A percentile compares a stretch with the other conserved stretches of the same genome.
phyloP scores from a whole-genome alignment of 306 rosid species.

The Morella rubra region DNA sequence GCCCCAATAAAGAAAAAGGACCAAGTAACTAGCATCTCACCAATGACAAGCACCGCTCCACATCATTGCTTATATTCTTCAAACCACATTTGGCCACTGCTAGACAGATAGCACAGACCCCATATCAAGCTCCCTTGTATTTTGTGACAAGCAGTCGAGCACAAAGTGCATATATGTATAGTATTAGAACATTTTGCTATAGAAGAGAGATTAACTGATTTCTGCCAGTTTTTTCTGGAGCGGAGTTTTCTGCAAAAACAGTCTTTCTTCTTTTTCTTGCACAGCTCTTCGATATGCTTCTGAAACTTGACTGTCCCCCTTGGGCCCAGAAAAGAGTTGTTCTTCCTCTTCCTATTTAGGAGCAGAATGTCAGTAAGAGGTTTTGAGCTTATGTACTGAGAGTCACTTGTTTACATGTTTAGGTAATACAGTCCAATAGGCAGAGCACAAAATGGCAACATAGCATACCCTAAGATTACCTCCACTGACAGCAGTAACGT shows the following conservation, averaged over 20 bases:
- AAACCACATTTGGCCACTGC: slow-evolving; percentile 81
- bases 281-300: slow-evolving; percentile 88
- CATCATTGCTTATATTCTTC: slow-evolving; percentile 66
- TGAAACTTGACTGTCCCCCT: slow-evolving; percentile 83
- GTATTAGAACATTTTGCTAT: slow-evolving; percentile 23
- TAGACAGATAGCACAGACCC: slow-evolving; percentile 31
- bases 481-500: slow-evolving; percentile 96
- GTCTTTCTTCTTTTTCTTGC: slow-evolving; percentile 92
- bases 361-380: slow-evolving; percentile 8
- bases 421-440: not conserved
- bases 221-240: slow-evolving; percentile 72
- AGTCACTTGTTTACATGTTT: slow-evolving; percentile 3
- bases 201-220: slow-evolving; percentile 50
- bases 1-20: slow-evolving; percentile 21
- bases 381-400: slow-evolving; percentile 19
- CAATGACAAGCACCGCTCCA: slow-evolving; percentile 90
- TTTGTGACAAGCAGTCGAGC: slow-evolving; percentile 18
- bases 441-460: slow-evolving; percentile 23
- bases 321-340: slow-evolving; percentile 81
- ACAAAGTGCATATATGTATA: slow-evolving; percentile 12
- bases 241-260: slow-evolving; percentile 72
- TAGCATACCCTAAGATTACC: slow-evolving; percentile 85
- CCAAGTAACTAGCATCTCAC: slow-evolving; percentile 50
- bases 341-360: slow-evolving; percentile 84
- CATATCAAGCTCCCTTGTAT: slow-evolving; percentile 20